phyloP scores from a whole-genome alignment of 2,329 filamentous ascomycete genomes.

The Pseudopyrenochaeta lycopersici region DNA sequence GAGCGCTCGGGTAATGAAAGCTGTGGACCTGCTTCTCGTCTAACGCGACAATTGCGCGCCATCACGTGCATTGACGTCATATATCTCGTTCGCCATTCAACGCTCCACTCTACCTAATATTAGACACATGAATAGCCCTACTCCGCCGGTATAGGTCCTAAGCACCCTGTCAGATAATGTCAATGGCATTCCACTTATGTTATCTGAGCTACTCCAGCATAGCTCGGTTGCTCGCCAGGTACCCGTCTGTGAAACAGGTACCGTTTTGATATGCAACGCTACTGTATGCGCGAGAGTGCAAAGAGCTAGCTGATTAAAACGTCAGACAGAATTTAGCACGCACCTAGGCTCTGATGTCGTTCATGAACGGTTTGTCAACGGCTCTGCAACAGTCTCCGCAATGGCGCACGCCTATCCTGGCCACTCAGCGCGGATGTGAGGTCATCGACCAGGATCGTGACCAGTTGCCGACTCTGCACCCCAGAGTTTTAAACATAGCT shows the following conservation, averaged over 20 bases:
- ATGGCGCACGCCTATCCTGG: conserved; percentile 14
- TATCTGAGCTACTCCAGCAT: too few species aligned
- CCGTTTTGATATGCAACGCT: conserved; percentile 20
- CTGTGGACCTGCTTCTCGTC: not conserved
- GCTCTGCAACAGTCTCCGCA: conserved; percentile 1
- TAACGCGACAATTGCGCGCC: not conserved
- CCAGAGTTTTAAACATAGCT: conserved; percentile 23
- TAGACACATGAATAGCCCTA: too few species aligned
- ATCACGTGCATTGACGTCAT: conserved; percentile 15
- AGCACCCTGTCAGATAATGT: too few species aligned
- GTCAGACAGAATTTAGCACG: too few species aligned
- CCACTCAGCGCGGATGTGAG: conserved; percentile 27
- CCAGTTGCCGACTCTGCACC: conserved; percentile 29
- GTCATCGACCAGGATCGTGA: conserved; percentile 46
- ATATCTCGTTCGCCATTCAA: conserved; percentile 1
- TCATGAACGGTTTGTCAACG: too few species aligned
- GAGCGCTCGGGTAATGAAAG: too few species aligned
- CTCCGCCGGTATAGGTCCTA: too few species aligned
- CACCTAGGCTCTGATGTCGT: too few species aligned
- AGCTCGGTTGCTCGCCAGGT: not conserved
- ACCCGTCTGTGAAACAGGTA: not conserved
- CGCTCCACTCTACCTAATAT: too few species aligned
- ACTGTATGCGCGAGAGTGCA: not conserved
- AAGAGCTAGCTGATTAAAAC: not conserved
- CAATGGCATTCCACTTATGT: too few species aligned